Evolutionary conservation across 139 green algal genomes (phyloP), one percentile per base, ranked within the genome.

Genomic region (Chlorella sp.): DNA sequence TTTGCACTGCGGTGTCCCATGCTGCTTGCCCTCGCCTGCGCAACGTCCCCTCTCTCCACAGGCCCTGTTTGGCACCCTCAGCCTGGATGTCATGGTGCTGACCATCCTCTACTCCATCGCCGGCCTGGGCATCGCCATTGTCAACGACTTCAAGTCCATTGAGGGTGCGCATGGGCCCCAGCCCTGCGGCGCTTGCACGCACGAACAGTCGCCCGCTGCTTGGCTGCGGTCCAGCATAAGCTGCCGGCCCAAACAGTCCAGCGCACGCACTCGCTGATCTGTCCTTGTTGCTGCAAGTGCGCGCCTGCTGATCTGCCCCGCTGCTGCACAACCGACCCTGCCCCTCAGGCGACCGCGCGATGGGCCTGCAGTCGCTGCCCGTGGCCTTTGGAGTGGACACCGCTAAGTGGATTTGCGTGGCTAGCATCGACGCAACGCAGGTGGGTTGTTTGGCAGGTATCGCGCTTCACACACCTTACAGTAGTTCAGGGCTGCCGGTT

Each of bases 101-200:
- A 99, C 97, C 1, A 88, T 99, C 74, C 91, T 98, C 13, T 99
- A 99, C 95, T 99, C 96, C 65, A 94, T 97, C 17, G 95, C 96
- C 26, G 97, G 97, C 25, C 91, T 99, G 81, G 97, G 97, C 85
- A 99, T 99, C 85, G 97, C 97, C 85, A 99, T 99, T 78, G 97
- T 99, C 41, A 99, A 99, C 90, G 97, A 99, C 91, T 99, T 99
- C 93, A 99, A 99, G 89, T 95, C 87, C 86, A 99, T 99, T 81
- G 96, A 99, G 89, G 96, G 96, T 63, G 95, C 96, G 92, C n/a
- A n/a, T n/a, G n/a, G n/a, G n/a, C n/a, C n/a, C n/a, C n/a, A n/a
- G n/a, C n/a, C n/a, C n/a, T n/a, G n/a, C n/a, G n/a, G n/a, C n/a
- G n/a, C n/a, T n/a, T n/a, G n/a, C n/a, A n/a, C n/a, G n/a, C n/a